Base-by-base conservation (phyloP, 169 alveolate genomes). In the Plasmodium blacklocki region DNA sequence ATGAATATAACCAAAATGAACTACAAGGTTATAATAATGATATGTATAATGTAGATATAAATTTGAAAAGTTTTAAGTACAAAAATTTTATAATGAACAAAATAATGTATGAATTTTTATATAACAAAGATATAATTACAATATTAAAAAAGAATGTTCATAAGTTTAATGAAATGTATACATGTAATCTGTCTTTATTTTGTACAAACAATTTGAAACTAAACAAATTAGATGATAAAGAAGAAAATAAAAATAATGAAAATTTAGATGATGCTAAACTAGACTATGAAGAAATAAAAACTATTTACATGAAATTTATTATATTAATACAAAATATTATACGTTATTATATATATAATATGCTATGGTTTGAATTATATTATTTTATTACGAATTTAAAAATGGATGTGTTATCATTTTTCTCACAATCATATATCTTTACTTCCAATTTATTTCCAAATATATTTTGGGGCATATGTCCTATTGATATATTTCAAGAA, bases 391-490 rank as follows among this genome's bases (percentile, higher is more conserved):
- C 78, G 4, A 54, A 19, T 73, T 47, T 86, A 58, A 71, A 72
- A 66, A 66, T 86, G 19, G 92, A 86, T 39, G 43, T 86, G 9
- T 63, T 60, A 8, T 86, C 92, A 32, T 86, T 86, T 86, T 86
- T 86, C 66, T 71, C 92, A 11, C 58, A 72, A 29, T 18, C 75
- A 1, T 72, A 86, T 64, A 71, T 86, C 49, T 86, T 86, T 64
- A 70, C 72, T 23, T 86, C 92, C 26, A 86, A 29, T 71, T 58
- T 71, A 39, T 86, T 86, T 64, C 86, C 43, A 50, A 86, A 86
- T 58, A 49, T 67, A 18, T 72, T 86, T 86, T 86, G 92, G 92
- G 92, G 92, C 12, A 72, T 86, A 49, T 86, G 92, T 47, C 92
- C 92, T 11, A 73, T 86, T 15, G 92, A 86, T 58, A 71, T 86